phyloP scores from a whole-genome alignment of 139 green algal species.

The Chlorella sp. region DNA sequence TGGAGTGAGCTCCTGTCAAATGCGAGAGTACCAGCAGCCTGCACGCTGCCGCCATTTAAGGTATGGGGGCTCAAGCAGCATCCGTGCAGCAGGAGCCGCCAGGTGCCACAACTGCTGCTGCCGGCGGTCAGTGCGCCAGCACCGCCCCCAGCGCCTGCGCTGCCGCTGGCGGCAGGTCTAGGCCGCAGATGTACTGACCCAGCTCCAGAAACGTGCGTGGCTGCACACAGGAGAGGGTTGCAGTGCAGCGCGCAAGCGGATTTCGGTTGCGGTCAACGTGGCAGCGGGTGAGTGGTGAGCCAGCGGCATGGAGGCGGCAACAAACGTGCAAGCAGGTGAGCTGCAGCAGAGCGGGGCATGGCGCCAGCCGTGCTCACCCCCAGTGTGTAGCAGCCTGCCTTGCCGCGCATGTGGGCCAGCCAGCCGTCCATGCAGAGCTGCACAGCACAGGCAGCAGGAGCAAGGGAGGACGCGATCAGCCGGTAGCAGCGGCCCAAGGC shows the following conservation, averaged over 20 bases:
- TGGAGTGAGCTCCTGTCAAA: too few species aligned
- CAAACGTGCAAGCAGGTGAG: neutral
- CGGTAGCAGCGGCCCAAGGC: too few species aligned
- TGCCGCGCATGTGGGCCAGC: constrained; percentile 23
- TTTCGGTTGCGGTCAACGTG: too few species aligned
- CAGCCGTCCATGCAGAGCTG: constrained; percentile 22
- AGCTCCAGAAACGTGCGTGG: constrained; percentile 27
- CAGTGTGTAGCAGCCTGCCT: constrained; percentile 13
- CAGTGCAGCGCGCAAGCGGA: too few species aligned
- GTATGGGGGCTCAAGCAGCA: too few species aligned
- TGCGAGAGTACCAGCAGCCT: too few species aligned
- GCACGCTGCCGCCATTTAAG: too few species aligned
- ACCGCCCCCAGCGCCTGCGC: constrained; percentile 18
- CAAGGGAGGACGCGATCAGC: too few species aligned
- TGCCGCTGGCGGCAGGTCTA: constrained; percentile 3
- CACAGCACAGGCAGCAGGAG: neutral
- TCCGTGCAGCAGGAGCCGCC: too few species aligned
- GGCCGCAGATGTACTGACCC: neutral
- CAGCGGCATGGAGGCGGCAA: too few species aligned
- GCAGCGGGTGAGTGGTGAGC: neutral
- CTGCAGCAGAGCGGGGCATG: neutral
- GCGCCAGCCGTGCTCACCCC: neutral
- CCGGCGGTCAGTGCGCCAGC: neutral
- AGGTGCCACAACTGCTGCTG: too few species aligned
- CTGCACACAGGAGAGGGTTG: neutral